These are phyloP conservation scores for Jasminum sambac DNA, from an alignment of 257 asterid species.

Conservation along the genomic window DNA sequence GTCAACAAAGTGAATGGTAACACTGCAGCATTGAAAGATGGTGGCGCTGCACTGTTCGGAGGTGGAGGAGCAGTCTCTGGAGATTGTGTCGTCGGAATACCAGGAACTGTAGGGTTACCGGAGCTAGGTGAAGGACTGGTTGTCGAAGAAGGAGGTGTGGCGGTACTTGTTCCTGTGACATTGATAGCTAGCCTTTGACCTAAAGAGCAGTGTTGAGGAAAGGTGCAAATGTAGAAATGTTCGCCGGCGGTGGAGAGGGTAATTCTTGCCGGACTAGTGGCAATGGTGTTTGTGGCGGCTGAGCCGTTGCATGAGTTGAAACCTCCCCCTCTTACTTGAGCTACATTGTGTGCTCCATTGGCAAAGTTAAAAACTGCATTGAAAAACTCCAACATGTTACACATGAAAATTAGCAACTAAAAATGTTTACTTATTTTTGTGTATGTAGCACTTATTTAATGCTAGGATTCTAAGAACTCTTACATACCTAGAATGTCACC, in stretches of 20 bases:
- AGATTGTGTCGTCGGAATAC: constrained; percentile 31
- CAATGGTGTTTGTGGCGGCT: constrained; percentile 28
- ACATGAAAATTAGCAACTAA: background rate
- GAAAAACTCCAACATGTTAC: background rate
- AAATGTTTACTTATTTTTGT: background rate
- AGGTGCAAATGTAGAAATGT: constrained; percentile 65
- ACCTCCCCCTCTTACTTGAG: constrained; percentile 39
- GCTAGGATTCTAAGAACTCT: too few relatives aligned
- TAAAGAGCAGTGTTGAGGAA: constrained; percentile 48
- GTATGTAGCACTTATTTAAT: too few relatives aligned
- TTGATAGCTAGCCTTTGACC: constrained; percentile 73
- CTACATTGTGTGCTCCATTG: constrained; percentile 53
- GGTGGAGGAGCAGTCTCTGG: constrained; percentile 43
- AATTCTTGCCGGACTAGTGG: constrained; percentile 59
- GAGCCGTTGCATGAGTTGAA: constrained; percentile 58
- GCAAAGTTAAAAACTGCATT: constrained; percentile 72
- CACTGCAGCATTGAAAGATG: constrained; percentile 41
- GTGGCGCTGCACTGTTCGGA: constrained; percentile 42
- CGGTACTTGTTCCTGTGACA: constrained; percentile 41
- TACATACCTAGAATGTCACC: constrained; percentile 65
- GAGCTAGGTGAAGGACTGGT: constrained; percentile 35
- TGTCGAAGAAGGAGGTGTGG: constrained; percentile 26
- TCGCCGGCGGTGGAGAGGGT: constrained; percentile 54
- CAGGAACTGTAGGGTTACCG: constrained; percentile 19
- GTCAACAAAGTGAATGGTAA: constrained; percentile 62